Percentiles rank a stretch among this genome's conserved stretches.
These are phyloP conservation scores for Camillea tinctor DNA, from an alignment of 2,329 filamentous ascomycete species.

Conservation along the genomic window DNA sequence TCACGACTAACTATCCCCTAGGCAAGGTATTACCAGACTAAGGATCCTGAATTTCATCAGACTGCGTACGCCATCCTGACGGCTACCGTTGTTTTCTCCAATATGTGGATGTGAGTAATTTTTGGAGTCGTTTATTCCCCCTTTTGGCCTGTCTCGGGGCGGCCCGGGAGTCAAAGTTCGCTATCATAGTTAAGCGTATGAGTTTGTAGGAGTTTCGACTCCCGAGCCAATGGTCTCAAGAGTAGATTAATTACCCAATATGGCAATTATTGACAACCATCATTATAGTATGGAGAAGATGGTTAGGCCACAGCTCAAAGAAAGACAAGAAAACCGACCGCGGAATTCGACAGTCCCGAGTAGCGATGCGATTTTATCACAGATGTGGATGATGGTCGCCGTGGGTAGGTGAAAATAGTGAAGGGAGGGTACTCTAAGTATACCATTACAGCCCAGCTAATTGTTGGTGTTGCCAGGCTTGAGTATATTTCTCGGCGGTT, in stretches of 20 bases:
- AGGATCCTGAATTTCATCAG: slow-evolving; percentile 82
- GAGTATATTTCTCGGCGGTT: slow-evolving; percentile 70
- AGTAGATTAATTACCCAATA: no score
- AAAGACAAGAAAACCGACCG: slow-evolving; percentile 50
- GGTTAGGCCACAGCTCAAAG: slow-evolving; percentile 46
- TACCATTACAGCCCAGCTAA: not conserved
- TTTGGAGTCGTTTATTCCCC: no score
- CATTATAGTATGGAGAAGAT: slow-evolving; percentile 62
- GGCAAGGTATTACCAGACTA: slow-evolving; percentile 71
- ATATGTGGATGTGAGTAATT: slow-evolving; percentile 76
- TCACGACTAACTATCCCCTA: slow-evolving; percentile 24
- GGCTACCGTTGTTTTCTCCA: slow-evolving; percentile 65
- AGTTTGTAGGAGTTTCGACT: no score
- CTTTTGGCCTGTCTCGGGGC: no score
- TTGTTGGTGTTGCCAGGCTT: slow-evolving; percentile 48
- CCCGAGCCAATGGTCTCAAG: no score
- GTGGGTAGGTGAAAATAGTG: slow-evolving; percentile 37
- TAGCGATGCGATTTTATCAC: slow-evolving; percentile 41
- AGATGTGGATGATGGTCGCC: slow-evolving; percentile 75
- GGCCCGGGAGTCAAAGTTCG: no score
- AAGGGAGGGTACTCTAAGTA: slow-evolving; percentile 4
- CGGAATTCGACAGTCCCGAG: slow-evolving; percentile 22
- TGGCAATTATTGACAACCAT: no score
- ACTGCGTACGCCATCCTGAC: slow-evolving; percentile 74
- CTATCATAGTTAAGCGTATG: no score